phyloP scores from a whole-genome alignment of 1,139 yeast species.

The Pichia sp. region DNA sequence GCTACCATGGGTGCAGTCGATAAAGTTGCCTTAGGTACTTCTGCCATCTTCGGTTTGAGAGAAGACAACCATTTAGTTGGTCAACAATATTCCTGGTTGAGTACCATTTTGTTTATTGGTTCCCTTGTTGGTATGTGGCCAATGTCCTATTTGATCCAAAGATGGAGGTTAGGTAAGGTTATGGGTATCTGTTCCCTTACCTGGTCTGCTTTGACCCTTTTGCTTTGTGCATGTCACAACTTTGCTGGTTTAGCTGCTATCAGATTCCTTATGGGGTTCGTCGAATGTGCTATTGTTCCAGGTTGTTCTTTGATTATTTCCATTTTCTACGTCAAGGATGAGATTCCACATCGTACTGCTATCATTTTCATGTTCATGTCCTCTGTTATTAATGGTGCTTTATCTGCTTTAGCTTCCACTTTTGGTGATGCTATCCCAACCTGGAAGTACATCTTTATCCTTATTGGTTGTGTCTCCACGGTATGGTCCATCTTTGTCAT shows the following conservation, averaged over 20 bases:
- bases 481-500: conserved; percentile 8
- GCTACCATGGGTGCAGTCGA: conserved; percentile 39
- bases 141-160: conserved; percentile 28
- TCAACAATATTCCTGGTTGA: conserved; percentile 41
- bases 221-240: conserved; percentile 6
- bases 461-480: conserved; percentile 29
- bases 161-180: conserved; percentile 26
- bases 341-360: conserved; percentile 40
- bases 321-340: conserved; percentile 43
- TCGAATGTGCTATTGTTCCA: conserved; percentile 42
- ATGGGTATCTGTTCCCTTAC: conserved; percentile 20
- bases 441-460: conserved; percentile 30
- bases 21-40: conserved; percentile 35
- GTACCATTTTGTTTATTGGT: conserved; percentile 41
- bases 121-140: conserved; percentile 39
- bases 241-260: conserved; percentile 17
- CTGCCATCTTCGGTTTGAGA: conserved; percentile 38
- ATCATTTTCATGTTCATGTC: conserved; percentile 36
- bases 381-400: conserved; percentile 30
- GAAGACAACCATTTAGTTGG: conserved; percentile 32
- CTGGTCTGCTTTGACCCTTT: conserved; percentile 27
- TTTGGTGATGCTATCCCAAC: conserved; percentile 27
- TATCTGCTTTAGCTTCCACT: conserved; percentile 30
- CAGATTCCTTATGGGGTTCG: conserved; percentile 38
- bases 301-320: conserved; percentile 43